Percentiles rank a stretch among this genome's conserved stretches.
Conservation (phyloP, 305 asterid genomes). For the Fraxinus ornus region DNA sequence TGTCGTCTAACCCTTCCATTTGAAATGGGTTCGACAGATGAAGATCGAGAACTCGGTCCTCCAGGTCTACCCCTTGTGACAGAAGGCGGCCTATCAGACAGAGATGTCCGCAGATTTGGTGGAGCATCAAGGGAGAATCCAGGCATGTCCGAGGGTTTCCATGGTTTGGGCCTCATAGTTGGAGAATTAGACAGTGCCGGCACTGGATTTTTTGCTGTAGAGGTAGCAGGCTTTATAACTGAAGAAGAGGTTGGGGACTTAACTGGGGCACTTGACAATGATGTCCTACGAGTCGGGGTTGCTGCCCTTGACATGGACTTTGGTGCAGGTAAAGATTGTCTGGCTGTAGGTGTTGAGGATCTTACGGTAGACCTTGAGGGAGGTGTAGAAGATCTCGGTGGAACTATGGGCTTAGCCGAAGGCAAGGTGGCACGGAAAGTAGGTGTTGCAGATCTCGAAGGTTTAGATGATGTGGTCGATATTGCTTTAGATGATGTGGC, state of each 20-base stretch:
- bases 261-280: slow-evolving; percentile 36
- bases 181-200: slow-evolving; percentile 81
- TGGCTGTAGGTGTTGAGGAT: slow-evolving; percentile 82
- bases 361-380: slow-evolving; percentile 61
- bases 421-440: slow-evolving; percentile 63
- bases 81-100: slow-evolving; percentile 84
- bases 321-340: slow-evolving; percentile 57
- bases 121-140: slow-evolving; percentile 96
- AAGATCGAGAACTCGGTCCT: slow-evolving; percentile 74
- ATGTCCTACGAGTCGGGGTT: slow-evolving; percentile 74
- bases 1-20: slow-evolving; percentile 90
- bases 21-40: slow-evolving; percentile 78
- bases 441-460: slow-evolving; percentile 49
- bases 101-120: slow-evolving; percentile 83
- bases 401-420: slow-evolving; percentile 55
- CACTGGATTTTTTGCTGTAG: slow-evolving; percentile 45
- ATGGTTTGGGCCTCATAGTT: slow-evolving; percentile 69
- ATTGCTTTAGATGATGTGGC: slow-evolving; percentile 45
- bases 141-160: slow-evolving; percentile 99
- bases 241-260: slow-evolving; percentile 47
- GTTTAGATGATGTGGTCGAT: slow-evolving; percentile 44
- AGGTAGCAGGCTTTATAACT: slow-evolving; percentile 41
- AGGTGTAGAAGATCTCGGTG: slow-evolving; percentile 88
- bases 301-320: slow-evolving; percentile 70
- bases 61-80: slow-evolving; percentile 95